phyloP scores from a whole-genome alignment of 2,329 filamentous ascomycete genomes.

The Raffaelea deltoideospora region DNA sequence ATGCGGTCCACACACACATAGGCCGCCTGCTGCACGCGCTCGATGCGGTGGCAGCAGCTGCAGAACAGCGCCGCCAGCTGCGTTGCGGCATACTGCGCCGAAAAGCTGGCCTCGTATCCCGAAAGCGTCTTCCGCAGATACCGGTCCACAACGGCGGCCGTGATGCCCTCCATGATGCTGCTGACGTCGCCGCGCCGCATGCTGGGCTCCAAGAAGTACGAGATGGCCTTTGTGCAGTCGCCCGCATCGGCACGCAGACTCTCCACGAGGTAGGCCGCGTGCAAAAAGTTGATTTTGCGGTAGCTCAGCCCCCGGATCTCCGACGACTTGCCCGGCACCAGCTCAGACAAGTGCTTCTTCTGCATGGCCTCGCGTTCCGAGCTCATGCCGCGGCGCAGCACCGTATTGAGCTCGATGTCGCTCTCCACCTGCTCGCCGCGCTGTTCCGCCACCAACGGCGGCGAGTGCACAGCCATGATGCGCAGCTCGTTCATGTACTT shows the following conservation, averaged over 20 bases:
- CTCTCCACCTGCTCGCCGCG: slow-evolving; percentile 83
- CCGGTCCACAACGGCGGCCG: slow-evolving; percentile 55
- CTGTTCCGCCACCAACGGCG: slow-evolving; percentile 75
- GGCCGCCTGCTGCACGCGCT: slow-evolving; percentile 79
- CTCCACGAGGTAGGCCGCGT: slow-evolving; percentile 80
- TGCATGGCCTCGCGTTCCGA: slow-evolving; percentile 64
- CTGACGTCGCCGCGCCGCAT: slow-evolving; percentile 50
- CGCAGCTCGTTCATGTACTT: slow-evolving; percentile 63
- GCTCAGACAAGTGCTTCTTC: slow-evolving; percentile 59
- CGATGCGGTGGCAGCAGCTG: slow-evolving; percentile 84
- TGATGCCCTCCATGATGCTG: slow-evolving; percentile 49
- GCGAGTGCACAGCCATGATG: slow-evolving; percentile 73
- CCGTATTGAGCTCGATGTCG: slow-evolving; percentile 91
- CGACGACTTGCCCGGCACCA: slow-evolving; percentile 60
- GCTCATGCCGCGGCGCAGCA: slow-evolving; percentile 73
- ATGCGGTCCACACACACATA: slow-evolving; percentile 73
- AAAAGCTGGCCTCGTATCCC: slow-evolving; percentile 61
- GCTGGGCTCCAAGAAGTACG: slow-evolving; percentile 90
- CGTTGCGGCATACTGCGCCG: slow-evolving; percentile 78
- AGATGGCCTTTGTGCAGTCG: slow-evolving; percentile 77
- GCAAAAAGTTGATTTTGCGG: slow-evolving; percentile 80
- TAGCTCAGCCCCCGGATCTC: slow-evolving; percentile 78
- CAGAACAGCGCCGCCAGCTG: slow-evolving; percentile 78
- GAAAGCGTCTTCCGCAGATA: slow-evolving; percentile 65
- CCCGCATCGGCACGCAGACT: slow-evolving; percentile 73